Conservation (phyloP, 1,284 basidiomycete species). For the Cystobasidiaceae sp. region DNA sequence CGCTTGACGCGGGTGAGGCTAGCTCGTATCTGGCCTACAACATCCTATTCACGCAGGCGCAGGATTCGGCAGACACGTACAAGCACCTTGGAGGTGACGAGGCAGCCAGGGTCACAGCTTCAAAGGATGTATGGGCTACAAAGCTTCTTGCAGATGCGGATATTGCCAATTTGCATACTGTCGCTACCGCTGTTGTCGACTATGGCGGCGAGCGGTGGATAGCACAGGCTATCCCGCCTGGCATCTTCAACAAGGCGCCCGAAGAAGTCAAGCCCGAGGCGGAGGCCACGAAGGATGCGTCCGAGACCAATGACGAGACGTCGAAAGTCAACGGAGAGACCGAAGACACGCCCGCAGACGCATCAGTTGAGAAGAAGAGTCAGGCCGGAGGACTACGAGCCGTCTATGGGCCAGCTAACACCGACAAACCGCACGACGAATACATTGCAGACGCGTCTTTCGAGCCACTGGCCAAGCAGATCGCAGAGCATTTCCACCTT, state of each 20-base stretch:
- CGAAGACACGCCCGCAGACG: constrained; percentile 41
- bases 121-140: constrained; percentile 56
- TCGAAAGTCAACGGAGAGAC: constrained; percentile 38
- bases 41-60: constrained; percentile 56
- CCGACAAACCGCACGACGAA: constrained; percentile 48
- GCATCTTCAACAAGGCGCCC: constrained; percentile 52
- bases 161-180: constrained; percentile 37
- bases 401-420: constrained; percentile 56
- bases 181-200: constrained; percentile 53
- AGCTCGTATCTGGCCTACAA: constrained; percentile 57
- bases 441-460: constrained; percentile 50
- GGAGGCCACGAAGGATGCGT: not conserved
- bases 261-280: not conserved
- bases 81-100: constrained; percentile 56
- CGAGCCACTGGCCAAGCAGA: constrained; percentile 53
- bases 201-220: constrained; percentile 58
- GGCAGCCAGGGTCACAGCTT: constrained; percentile 54
- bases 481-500: constrained; percentile 52
- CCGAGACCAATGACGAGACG: constrained; percentile 34
- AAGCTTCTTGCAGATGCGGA: constrained; percentile 54
- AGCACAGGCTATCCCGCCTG: constrained; percentile 56
- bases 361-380: constrained; percentile 36
- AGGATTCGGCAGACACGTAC: constrained; percentile 55
- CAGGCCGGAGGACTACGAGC: constrained; percentile 61
- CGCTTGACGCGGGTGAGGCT: constrained; percentile 53